Evolutionary conservation across 805 yeast species (phyloP).

Genomic region (Barnettozyma populi): DNA sequence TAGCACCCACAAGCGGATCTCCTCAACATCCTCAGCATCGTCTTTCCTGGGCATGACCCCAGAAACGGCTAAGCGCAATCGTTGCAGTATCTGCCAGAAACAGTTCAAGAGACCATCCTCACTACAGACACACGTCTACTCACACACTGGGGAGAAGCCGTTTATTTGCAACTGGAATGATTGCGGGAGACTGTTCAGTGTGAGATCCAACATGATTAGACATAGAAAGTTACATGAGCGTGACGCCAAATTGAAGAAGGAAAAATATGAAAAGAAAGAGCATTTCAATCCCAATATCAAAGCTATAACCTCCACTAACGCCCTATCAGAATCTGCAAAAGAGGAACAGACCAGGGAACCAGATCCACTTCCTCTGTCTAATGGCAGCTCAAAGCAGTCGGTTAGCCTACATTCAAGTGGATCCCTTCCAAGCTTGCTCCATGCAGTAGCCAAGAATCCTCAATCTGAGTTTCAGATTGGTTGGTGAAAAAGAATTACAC

Average conservation of each 20-base stretch:
- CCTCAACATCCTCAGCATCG: conserved; percentile 10
- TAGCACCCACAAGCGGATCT: conserved; percentile 2
- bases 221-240: conserved; percentile 62
- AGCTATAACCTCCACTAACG: not conserved
- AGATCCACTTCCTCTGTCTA: not conserved
- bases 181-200: conserved; percentile 67
- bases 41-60: conserved; percentile 35
- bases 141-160: conserved; percentile 81
- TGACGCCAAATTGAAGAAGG: not conserved
- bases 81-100: conserved; percentile 58
- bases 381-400: not conserved
- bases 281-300: not conserved
- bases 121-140: conserved; percentile 69
- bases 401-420: not conserved
- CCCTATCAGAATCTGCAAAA: not conserved
- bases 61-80: conserved; percentile 40
- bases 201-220: conserved; percentile 75
- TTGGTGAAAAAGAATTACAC: not conserved
- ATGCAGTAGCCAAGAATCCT: conserved; percentile 1
- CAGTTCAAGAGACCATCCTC: conserved; percentile 81
- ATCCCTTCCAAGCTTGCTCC: conserved; percentile 5
- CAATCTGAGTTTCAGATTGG: conserved; percentile 4
- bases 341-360: not conserved
- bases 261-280: not conserved
- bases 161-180: conserved; percentile 56